These are phyloP conservation scores for Tulasnella sp. DNA, from an alignment of 768 basidiomycete species.

Conservation along the genomic window DNA sequence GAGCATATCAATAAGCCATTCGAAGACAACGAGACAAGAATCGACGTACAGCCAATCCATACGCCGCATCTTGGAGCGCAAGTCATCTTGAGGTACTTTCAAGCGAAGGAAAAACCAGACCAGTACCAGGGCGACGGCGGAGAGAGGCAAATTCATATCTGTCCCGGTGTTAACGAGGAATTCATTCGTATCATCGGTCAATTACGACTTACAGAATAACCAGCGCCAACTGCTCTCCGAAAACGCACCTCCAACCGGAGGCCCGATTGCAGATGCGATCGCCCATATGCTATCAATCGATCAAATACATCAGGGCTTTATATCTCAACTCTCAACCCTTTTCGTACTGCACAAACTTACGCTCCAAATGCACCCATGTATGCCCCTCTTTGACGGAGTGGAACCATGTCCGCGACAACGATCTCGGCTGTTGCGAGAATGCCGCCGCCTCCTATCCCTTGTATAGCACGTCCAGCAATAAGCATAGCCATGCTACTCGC, in stretches of 20 bases:
- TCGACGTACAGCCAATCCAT: conserved; percentile 35
- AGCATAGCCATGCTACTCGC: conserved; percentile 49
- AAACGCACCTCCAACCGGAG: conserved; percentile 36
- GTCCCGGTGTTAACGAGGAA: neutral
- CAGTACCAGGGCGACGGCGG: conserved; percentile 20
- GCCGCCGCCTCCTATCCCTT: conserved; percentile 43
- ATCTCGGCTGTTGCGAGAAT: conserved; percentile 42
- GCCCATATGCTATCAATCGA: conserved; percentile 43
- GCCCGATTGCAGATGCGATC: conserved; percentile 37
- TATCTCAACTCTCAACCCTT: conserved; percentile 7
- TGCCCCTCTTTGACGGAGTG: conserved; percentile 49
- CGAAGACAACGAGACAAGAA: too few species aligned
- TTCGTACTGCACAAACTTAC: conserved; percentile 37
- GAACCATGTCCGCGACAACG: conserved; percentile 47
- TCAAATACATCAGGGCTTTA: conserved; percentile 21
- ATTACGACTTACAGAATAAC: conserved; percentile 28
- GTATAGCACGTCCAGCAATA: conserved; percentile 42
- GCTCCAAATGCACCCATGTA: conserved; percentile 45
- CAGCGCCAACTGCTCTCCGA: conserved; percentile 30
- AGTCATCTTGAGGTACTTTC: conserved; percentile 6
- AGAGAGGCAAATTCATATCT: conserved; percentile 35
- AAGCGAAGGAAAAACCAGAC: conserved; percentile 25
- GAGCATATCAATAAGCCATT: too few species aligned
- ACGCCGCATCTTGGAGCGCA: conserved; percentile 22
- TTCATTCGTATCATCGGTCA: too few species aligned